Evolutionary conservation across 164 flowering plant species (phyloP).

Genomic region (Vitis riparia): DNA sequence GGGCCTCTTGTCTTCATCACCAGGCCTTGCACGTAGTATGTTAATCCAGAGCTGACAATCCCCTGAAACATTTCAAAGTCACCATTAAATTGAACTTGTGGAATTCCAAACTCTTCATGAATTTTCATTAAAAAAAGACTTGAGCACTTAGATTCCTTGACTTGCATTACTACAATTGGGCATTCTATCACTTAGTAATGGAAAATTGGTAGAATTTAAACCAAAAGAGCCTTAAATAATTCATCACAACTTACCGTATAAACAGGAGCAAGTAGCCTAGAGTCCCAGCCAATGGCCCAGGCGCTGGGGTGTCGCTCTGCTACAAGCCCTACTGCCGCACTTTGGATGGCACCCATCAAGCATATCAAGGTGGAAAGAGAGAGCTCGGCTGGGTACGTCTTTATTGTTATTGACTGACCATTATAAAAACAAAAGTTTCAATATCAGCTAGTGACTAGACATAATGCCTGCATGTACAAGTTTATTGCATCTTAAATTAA

Average conservation of each 20-base stretch:
- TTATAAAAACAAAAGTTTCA: not conserved
- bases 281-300: constrained; percentile 54
- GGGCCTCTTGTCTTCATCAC: constrained; percentile 56
- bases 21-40: constrained; percentile 63
- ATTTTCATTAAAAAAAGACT: too few species aligned
- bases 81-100: too few species aligned
- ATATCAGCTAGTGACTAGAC: too few species aligned
- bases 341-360: constrained; percentile 36
- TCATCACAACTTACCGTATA: constrained; percentile 32
- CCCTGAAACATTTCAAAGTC: constrained; percentile 30
- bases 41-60: constrained; percentile 49
- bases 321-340: constrained; percentile 35
- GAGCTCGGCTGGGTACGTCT: constrained; percentile 50
- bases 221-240: not conserved
- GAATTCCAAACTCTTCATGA: too few species aligned
- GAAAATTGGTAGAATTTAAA: too few species aligned
- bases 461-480: too few species aligned
- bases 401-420: constrained; percentile 43
- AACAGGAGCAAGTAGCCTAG: constrained; percentile 44
- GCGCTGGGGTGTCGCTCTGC: constrained; percentile 34
- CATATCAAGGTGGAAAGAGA: constrained; percentile 52
- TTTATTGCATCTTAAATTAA: too few species aligned
- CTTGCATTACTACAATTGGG: too few species aligned
- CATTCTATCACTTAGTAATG: too few species aligned
- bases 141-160: not conserved